phyloP scores from a whole-genome alignment of 2,329 filamentous ascomycete genomes.

The Chaetomiaceae sp. region DNA sequence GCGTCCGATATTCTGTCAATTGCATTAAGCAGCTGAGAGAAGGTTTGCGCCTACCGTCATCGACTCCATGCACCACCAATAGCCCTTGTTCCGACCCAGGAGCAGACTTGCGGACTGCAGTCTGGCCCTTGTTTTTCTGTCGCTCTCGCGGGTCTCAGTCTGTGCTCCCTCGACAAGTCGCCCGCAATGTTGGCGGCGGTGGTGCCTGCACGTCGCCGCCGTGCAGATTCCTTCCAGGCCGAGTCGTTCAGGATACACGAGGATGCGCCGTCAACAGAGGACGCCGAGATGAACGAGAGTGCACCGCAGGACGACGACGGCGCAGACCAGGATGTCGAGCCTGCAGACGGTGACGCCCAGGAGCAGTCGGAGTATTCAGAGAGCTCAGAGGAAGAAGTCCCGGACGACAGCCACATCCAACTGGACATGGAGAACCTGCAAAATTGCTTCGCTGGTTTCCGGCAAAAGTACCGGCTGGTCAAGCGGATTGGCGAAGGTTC shows the following conservation, averaged over 20 bases:
- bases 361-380: slow-evolving; percentile 41
- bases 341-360: slow-evolving; percentile 30
- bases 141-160: slow-evolving; percentile 5
- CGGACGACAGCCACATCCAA: slow-evolving; percentile 63
- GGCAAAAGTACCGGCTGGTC: slow-evolving; percentile 77
- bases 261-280: slow-evolving; percentile 42
- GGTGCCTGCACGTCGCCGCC: slow-evolving; percentile 23
- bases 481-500: slow-evolving; percentile 95
- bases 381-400: slow-evolving; percentile 53
- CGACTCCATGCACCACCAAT: slow-evolving; percentile 11
- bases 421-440: slow-evolving; percentile 86
- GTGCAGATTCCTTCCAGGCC: slow-evolving; percentile 38
- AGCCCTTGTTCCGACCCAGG: slow-evolving; percentile 5
- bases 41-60: background rate
- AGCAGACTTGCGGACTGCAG: background rate
- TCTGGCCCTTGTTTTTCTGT: background rate
- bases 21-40: background rate
- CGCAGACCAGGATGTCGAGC: slow-evolving; percentile 30
- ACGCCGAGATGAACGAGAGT: slow-evolving; percentile 42
- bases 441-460: slow-evolving; percentile 75
- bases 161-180: background rate
- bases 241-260: slow-evolving; percentile 45
- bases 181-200: slow-evolving; percentile 18
- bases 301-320: slow-evolving; percentile 30
- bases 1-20: background rate